phyloP scores from a whole-genome alignment of 768 basidiomycete species.

The Pisolithus orientalis region DNA sequence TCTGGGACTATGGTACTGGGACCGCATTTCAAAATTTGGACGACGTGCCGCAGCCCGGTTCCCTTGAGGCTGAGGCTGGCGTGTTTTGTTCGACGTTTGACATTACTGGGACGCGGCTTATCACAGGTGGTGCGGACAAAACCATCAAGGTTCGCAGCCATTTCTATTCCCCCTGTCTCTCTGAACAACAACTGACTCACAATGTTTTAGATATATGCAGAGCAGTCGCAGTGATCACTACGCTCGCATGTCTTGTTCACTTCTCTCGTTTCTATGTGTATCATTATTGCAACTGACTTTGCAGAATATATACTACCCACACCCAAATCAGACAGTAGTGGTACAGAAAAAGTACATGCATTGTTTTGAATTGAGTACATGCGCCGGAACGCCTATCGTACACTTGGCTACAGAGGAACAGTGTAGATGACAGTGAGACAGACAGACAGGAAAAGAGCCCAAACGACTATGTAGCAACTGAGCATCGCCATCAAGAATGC shows the following conservation, averaged over 20 bases:
- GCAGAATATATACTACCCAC: not conserved
- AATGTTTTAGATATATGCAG: conserved; percentile 53
- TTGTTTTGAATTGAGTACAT: too few species aligned
- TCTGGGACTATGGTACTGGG: conserved; percentile 96
- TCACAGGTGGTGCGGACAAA: conserved; percentile 97
- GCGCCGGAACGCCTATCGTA: too few species aligned
- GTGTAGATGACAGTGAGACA: not conserved
- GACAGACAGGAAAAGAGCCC: not conserved
- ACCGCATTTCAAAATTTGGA: conserved; percentile 92
- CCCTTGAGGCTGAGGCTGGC: conserved; percentile 94
- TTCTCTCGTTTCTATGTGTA: not conserved
- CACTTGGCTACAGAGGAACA: too few species aligned
- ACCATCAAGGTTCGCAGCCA: conserved; percentile 78
- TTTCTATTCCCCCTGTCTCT: not conserved
- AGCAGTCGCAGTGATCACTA: conserved; percentile 47
- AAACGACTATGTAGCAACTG: not conserved
- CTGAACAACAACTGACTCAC: not conserved
- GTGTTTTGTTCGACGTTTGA: conserved; percentile 98
- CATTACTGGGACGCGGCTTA: conserved; percentile 86
- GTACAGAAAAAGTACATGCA: not conserved
- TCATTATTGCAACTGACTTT: not conserved
- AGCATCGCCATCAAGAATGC: not conserved
- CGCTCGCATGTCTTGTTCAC: not conserved
- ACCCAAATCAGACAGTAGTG: not conserved
- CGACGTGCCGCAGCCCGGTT: conserved; percentile 95